Evolutionary conservation across 1,284 basidiomycete species (phyloP), one percentile per base, ranked within the genome.

Genomic region (Bondarzewia mesenterica): DNA sequence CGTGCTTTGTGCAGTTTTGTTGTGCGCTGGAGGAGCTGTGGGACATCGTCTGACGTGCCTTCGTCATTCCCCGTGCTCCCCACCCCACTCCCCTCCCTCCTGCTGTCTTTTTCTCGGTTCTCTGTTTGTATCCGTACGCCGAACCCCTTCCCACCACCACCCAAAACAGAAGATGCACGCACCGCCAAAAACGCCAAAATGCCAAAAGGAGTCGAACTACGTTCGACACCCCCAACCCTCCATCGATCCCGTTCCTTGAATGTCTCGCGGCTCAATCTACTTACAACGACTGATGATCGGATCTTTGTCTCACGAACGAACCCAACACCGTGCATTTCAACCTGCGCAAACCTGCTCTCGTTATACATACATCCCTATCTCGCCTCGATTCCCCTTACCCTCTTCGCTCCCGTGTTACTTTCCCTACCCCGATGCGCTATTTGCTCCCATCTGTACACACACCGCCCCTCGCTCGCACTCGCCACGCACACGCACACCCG

Each of bases 21-120:
- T 69, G 67, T 44, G 67, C 67, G 22, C 60, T 69, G 14, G 67
- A 69, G 51, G 67, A 69, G 45, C 62, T 69, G 21, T 69, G 67
- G 67, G 67, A 69, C 51, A 66, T 69, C 50, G 60, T 68, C 32
- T 68, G 54, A 63, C 35, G 3, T 10, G 8, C 38, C 10, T 18
- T 18, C 16, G 38, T 40, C 38, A 7, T n/a, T 32, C 3, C 29
- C n/a, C 29, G 29, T 12, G 10, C 29, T 32, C n/a, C 10, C n/a
- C 29, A 12, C n/a, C 29, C 29, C 29, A 12, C 12, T 32, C n/a
- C 3, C n/a, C 29, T 32, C n/a, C 29, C n/a, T 32, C n/a, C 29
- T 6, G 12, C 5, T 32, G 12, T 32, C 29, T 5, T n/a, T 32
- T n/a, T n/a, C 5, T 32, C 29, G 29, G 29, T n/a, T 32, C 29